A percentile compares a stretch with the other conserved stretches of the same genome.
These are phyloP conservation scores for Phragmites australis DNA, from an alignment of 176 grass and related monocot genomes.

Conservation along the genomic window DNA sequence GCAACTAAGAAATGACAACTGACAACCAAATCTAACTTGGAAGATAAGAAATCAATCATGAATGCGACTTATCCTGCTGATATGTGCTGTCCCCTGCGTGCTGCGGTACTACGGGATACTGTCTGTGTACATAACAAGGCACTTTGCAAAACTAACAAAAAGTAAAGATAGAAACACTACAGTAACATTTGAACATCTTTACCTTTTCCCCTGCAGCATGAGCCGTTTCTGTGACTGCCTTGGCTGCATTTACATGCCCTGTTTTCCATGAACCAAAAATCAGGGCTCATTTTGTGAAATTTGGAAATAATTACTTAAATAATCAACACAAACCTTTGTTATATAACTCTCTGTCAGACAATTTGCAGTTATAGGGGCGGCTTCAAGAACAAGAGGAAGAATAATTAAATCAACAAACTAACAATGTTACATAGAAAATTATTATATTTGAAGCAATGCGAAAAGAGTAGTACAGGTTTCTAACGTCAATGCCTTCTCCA, in stretches of 20 bases:
- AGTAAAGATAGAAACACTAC: no score
- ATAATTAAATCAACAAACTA: constrained; percentile 19
- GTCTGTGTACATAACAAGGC: no score
- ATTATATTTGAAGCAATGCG: neutral
- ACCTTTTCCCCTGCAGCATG: neutral
- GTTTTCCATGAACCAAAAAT: no score
- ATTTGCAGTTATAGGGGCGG: neutral
- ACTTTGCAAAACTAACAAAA: no score
- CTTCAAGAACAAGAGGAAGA: constrained; percentile 6
- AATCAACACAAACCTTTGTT: neutral
- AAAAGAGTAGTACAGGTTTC: constrained; percentile 23
- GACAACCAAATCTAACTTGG: neutral
- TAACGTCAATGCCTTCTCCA: neutral
- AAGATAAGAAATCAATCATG: no score
- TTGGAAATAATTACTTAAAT: neutral
- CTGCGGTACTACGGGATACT: neutral
- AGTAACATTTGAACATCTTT: neutral
- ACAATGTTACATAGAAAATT: no score
- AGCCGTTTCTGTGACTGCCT: neutral
- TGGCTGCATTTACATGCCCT: no score
- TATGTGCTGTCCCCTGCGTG: no score
- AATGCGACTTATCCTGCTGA: no score
- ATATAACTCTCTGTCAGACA: neutral
- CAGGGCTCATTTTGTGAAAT: constrained; percentile 8
- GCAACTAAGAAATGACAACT: neutral